Evolutionary conservation across 2,329 filamentous ascomycete species (phyloP).

Genomic region (Pseudovirgaria hyperparasitica): DNA sequence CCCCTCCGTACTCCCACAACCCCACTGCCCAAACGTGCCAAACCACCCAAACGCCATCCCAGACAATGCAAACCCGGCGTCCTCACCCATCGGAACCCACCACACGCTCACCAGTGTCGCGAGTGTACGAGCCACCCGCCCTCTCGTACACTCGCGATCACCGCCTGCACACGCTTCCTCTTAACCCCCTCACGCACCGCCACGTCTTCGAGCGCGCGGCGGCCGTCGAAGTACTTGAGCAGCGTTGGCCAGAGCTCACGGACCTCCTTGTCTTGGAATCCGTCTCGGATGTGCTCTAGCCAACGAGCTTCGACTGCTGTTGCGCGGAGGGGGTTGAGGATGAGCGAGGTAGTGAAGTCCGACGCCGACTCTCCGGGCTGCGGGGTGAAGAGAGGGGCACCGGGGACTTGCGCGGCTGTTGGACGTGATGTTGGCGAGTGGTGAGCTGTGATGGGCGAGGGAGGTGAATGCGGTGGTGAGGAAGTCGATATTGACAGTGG

Average conservation of each 20-base stretch:
- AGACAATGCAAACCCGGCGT: too few species aligned
- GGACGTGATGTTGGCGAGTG: constrained; percentile 6
- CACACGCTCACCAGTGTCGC: constrained; percentile 27
- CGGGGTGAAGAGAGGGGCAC: constrained; percentile 8
- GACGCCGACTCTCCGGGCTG: constrained; percentile 6
- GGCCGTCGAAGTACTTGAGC: constrained; percentile 79
- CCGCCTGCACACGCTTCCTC: constrained; percentile 49
- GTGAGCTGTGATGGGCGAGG: constrained; percentile 2
- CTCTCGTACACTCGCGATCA: constrained; percentile 53
- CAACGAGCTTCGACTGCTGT: constrained; percentile 66
- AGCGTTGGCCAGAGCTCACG: constrained; percentile 59
- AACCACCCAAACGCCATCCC: too few species aligned
- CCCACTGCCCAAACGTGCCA: too few species aligned
- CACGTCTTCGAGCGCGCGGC: constrained; percentile 73
- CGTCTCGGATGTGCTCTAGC: constrained; percentile 32
- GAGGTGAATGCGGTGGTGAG: constrained; percentile 6
- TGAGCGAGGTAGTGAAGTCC: constrained; percentile 25
- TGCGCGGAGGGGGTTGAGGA: constrained; percentile 66
- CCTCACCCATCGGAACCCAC: not conserved
- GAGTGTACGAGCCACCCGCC: constrained; percentile 43
- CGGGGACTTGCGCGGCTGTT: too few species aligned
- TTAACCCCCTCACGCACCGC: constrained; percentile 76
- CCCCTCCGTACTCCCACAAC: too few species aligned
- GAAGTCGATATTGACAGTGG: constrained; percentile 8
- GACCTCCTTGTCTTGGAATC: constrained; percentile 33